phyloP scores from a whole-genome alignment of 805 yeast genomes.

The Isabelozyma rhagii region DNA sequence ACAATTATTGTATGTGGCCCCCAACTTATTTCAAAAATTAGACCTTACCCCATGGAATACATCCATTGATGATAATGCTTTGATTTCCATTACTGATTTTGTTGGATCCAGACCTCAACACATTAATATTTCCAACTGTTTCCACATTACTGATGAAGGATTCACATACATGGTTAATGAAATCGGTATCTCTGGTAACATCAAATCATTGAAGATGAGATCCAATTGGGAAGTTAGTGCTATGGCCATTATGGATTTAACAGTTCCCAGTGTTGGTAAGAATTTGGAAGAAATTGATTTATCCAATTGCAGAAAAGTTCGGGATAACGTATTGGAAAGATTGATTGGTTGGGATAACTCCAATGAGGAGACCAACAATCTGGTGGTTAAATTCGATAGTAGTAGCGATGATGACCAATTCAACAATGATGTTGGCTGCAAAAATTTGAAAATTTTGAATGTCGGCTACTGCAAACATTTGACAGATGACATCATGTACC shows the following conservation, averaged over 20 bases:
- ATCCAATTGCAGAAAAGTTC: slow-evolving; percentile 69
- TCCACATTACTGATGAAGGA: slow-evolving; percentile 74
- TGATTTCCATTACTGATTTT: slow-evolving; percentile 60
- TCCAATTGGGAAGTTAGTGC: slow-evolving; percentile 78
- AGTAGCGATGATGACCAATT: slow-evolving; percentile 7
- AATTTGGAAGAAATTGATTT: slow-evolving; percentile 59
- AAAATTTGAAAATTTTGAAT: slow-evolving; percentile 48
- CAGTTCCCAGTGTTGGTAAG: slow-evolving; percentile 62
- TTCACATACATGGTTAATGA: slow-evolving; percentile 69
- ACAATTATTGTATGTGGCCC: slow-evolving; percentile 56
- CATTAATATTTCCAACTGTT: slow-evolving; percentile 69
- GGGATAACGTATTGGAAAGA: slow-evolving; percentile 68
- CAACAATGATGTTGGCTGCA: slow-evolving; percentile 51
- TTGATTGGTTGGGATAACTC: slow-evolving; percentile 53
- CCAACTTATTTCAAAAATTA: slow-evolving; percentile 46
- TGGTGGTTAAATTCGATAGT: background rate
- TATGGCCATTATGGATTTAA: slow-evolving; percentile 77
- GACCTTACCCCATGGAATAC: slow-evolving; percentile 66
- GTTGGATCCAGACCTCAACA: slow-evolving; percentile 64
- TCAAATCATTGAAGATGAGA: slow-evolving; percentile 55
- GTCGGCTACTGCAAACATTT: slow-evolving; percentile 75
- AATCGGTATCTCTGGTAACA: slow-evolving; percentile 62
- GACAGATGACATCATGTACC: slow-evolving; percentile 65
- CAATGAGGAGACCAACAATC: slow-evolving; percentile 1
- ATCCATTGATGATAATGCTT: slow-evolving; percentile 52